Evolutionary conservation across 768 basidiomycete species (phyloP).

Genomic region (Psilocybe cyanescens): DNA sequence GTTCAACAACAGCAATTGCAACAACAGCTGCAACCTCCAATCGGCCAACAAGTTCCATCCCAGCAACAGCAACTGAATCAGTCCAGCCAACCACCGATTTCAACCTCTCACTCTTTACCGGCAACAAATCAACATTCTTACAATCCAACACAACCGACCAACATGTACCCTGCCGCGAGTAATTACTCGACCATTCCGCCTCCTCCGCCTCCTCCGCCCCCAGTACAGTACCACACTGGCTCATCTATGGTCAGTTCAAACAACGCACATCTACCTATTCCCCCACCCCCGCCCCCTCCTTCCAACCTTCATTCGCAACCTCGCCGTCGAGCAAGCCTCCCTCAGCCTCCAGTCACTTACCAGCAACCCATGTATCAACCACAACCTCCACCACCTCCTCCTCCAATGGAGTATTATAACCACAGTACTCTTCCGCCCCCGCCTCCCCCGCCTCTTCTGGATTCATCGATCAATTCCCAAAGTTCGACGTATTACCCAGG

Average conservation of each 20-base stretch:
- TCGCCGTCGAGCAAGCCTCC: slow-evolving; percentile 50
- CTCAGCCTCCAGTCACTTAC: slow-evolving; percentile 52
- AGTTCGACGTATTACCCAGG: slow-evolving; percentile 32
- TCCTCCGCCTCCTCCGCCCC: slow-evolving; percentile 45
- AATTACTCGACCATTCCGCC: slow-evolving; percentile 37
- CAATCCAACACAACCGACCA: slow-evolving; percentile 28
- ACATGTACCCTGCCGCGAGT: slow-evolving; percentile 27
- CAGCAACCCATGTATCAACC: slow-evolving; percentile 34
- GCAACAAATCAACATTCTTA: slow-evolving; percentile 29
- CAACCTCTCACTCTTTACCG: slow-evolving; percentile 32
- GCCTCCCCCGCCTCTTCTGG: slow-evolving; percentile 40
- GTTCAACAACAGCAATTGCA: slow-evolving; percentile 3
- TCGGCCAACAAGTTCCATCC: background rate
- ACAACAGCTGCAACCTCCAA: slow-evolving; percentile 1
- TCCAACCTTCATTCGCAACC: slow-evolving; percentile 12
- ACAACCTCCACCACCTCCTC: slow-evolving; percentile 23
- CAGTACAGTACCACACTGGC: slow-evolving; percentile 29
- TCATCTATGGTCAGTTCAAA: slow-evolving; percentile 19
- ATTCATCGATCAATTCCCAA: slow-evolving; percentile 18
- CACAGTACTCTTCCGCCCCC: slow-evolving; percentile 14
- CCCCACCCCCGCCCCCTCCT: slow-evolving; percentile 28
- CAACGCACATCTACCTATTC: slow-evolving; percentile 34
- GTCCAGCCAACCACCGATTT: background rate
- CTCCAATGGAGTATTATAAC: background rate
- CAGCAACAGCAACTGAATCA: slow-evolving; percentile 4